Evolutionary conservation across 2,329 filamentous ascomycete genomes (phyloP).

Genomic region (Talaromyces sp.): DNA sequence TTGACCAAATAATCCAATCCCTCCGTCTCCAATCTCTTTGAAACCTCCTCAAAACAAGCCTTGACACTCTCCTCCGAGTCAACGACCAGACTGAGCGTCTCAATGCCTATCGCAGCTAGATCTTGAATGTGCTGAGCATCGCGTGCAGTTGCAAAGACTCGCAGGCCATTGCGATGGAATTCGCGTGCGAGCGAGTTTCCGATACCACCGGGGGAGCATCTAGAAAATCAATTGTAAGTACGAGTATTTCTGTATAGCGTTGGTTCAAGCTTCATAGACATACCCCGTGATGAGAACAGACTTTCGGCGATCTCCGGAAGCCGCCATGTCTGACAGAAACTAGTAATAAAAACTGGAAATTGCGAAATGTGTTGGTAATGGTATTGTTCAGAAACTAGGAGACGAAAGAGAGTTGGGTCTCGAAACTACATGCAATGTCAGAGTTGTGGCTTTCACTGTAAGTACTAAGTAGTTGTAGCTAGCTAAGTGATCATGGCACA

Average conservation of each 20-base stretch:
- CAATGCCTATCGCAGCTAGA: constrained; percentile 47
- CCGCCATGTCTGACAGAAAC: constrained; percentile 23
- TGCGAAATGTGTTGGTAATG: neutral
- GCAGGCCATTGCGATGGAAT: constrained; percentile 49
- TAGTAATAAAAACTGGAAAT: too few relatives aligned
- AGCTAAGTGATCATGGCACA: too few relatives aligned
- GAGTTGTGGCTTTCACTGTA: neutral
- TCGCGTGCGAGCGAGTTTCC: constrained; percentile 55
- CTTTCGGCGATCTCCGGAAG: constrained; percentile 28
- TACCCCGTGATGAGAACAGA: constrained; percentile 42
- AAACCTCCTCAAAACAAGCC: constrained; percentile 44
- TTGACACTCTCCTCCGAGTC: constrained; percentile 47
- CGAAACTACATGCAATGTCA: neutral
- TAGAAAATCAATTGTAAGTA: constrained; percentile 15
- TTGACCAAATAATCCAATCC: constrained; percentile 55
- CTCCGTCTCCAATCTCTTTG: constrained; percentile 42
- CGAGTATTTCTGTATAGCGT: neutral
- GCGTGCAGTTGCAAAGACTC: constrained; percentile 56
- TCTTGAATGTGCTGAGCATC: constrained; percentile 46
- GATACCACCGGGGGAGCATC: constrained; percentile 52
- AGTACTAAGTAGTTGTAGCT: neutral
- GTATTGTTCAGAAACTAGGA: neutral
- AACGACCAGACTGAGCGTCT: constrained; percentile 52
- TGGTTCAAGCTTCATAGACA: constrained; percentile 13
- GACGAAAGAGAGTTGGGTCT: neutral